Evolutionary conservation across 352 stramenopile species (phyloP), one percentile per base, ranked within the genome.

Genomic region (Pythium myriotylum): DNA sequence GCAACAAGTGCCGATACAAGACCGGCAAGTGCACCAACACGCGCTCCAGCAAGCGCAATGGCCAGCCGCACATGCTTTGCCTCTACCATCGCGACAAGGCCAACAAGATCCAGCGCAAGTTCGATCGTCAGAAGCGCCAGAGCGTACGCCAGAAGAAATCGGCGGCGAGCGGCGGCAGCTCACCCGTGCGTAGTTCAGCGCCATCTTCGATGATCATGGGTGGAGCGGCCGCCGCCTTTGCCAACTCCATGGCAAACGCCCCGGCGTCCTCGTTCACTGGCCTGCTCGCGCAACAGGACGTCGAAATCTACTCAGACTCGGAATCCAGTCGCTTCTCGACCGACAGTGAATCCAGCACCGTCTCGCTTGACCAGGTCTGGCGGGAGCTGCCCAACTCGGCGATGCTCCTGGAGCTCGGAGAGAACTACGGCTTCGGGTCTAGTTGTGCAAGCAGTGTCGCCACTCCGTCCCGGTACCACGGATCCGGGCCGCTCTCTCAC

Each of bases 91-190:
- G 86, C 29, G 83, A 94, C 72, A 95, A 95, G 74, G 86, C 86
- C 68, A 95, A 95, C 75, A 81, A 89, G 72, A 95, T 92, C 67
- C 86, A 95, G 68, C 84, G 86, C 73, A 93, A 93, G 72, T 93
- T 94, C 57, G 84, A 95, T 62, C 83, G 86, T 47, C 84, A 95
- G 68, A 95, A 95, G 76, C 86, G 86, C 52, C 81, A 92, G 46
- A 76, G 84, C 14, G 76, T 80, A 27, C 84, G 84, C 54, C 70
- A 70, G 52, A 76, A 75, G 39, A 92, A 89, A 70, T 55, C 54
- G 29, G 16, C 35, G 23, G 40, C 60, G 20, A 54, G 6, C 27
- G 17, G 22, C 19, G 39, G 24, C 51, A 5, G 42, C 41, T 56
- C 56, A 10, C 22, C 47, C 40, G 22, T 12, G 14, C 10, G 45